phyloP scores from a whole-genome alignment of 306 rosid species.

The Hippophae rhamnoides region DNA sequence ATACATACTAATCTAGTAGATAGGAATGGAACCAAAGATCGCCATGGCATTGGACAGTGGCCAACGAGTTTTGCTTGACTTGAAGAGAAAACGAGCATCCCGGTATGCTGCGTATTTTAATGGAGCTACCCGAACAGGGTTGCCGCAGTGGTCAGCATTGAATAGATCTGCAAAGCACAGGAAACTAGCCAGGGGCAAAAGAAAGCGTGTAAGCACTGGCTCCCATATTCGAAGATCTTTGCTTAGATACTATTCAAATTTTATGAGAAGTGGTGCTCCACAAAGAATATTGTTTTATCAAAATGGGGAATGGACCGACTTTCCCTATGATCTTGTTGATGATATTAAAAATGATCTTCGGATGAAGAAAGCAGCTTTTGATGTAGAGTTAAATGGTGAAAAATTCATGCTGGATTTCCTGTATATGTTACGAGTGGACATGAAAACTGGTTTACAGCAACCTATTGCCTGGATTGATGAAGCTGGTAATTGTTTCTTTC shows the following conservation, averaged over 20 bases:
- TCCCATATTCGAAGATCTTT: constrained; percentile 28
- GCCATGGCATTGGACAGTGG: constrained; percentile 57
- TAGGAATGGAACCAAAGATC: constrained; percentile 47
- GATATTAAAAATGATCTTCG: constrained; percentile 49
- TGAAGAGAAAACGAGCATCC: constrained; percentile 50
- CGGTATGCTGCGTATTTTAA: constrained; percentile 26
- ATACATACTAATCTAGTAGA: constrained; percentile 47
- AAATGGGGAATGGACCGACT: constrained; percentile 64
- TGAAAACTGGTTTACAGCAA: constrained; percentile 50
- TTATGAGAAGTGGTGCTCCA: constrained; percentile 57
- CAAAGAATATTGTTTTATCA: constrained; percentile 63
- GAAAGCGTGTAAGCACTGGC: constrained; percentile 23
- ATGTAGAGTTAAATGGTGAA: constrained; percentile 50
- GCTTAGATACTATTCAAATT: constrained; percentile 45
- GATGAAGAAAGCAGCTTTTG: constrained; percentile 51
- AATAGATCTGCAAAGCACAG: constrained; percentile 34
- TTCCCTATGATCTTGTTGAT: constrained; percentile 50
- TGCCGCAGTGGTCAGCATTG: constrained; percentile 21
- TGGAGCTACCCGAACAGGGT: constrained; percentile 29
- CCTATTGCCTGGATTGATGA: constrained; percentile 94
- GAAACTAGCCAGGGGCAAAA: constrained; percentile 28
- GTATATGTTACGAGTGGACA: constrained; percentile 68
- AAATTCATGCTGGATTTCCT: constrained; percentile 61
- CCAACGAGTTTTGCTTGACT: constrained; percentile 20
- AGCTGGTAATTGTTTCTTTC: constrained; percentile 72